Percentiles rank a stretch among this genome's conserved stretches.
Evolutionary conservation across 108 stramenopile genomes (phyloP).

Genomic region (Schizochytrium sp.): DNA sequence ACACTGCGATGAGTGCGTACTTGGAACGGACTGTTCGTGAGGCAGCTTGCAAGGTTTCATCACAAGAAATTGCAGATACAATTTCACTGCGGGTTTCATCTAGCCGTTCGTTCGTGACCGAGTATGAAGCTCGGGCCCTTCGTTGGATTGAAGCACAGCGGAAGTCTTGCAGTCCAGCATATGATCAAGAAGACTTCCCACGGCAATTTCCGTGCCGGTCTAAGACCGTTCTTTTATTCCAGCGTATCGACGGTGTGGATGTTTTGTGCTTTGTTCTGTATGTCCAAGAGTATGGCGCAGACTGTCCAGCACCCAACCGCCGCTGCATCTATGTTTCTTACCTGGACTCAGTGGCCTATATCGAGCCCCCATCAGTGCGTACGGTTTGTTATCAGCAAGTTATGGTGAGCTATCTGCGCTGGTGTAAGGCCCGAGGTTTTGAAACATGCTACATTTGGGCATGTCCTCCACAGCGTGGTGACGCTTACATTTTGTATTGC

Average conservation of each 20-base stretch:
- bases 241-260: conserved; percentile 91
- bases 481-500: conserved; percentile 92
- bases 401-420: conserved; percentile 88
- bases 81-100: conserved; percentile 28
- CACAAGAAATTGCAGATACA: conserved; percentile 42
- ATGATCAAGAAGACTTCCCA: conserved; percentile 70
- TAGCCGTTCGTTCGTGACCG: conserved; percentile 31
- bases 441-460: conserved; percentile 98
- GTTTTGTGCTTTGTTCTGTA: conserved; percentile 94
- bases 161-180: conserved; percentile 31
- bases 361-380: conserved; percentile 84
- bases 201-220: conserved; percentile 86
- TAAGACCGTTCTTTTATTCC: conserved; percentile 91
- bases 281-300: conserved; percentile 94
- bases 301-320: conserved; percentile 91
- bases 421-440: conserved; percentile 90
- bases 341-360: conserved; percentile 92
- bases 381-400: conserved; percentile 89
- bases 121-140: conserved; percentile 23
- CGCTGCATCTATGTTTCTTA: conserved; percentile 94
- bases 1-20: conserved; percentile 18
- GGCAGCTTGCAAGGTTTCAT: neutral
- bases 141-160: conserved; percentile 50
- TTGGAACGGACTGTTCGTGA: neutral
- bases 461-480: conserved; percentile 93